Percentiles rank a stretch among this genome's conserved stretches.
Evolutionary conservation across 2,329 filamentous ascomycete genomes (phyloP).

Genomic region (Cordyceps javanica): DNA sequence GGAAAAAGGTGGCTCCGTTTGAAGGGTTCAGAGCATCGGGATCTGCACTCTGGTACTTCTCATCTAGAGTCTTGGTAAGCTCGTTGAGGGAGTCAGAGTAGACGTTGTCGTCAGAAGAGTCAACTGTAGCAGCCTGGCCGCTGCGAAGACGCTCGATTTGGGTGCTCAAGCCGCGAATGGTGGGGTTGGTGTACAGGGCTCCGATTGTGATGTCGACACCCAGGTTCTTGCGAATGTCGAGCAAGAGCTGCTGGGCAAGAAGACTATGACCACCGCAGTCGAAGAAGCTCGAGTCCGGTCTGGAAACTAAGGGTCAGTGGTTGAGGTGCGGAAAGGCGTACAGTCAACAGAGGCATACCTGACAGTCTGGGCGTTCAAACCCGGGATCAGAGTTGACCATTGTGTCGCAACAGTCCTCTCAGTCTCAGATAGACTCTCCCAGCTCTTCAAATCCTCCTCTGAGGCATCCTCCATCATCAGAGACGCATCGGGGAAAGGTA

Average conservation of each 20-base stretch:
- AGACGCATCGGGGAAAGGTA: slow-evolving; percentile 73
- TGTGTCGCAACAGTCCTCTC: slow-evolving; percentile 44
- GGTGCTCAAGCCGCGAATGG: slow-evolving; percentile 22
- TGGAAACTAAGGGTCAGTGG: slow-evolving; percentile 43
- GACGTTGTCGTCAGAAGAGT: slow-evolving; percentile 30
- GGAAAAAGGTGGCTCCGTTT: slow-evolving; percentile 55
- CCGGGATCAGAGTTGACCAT: slow-evolving; percentile 66
- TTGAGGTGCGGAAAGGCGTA: neutral
- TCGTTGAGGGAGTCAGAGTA: slow-evolving; percentile 49
- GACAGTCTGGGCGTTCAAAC: slow-evolving; percentile 54
- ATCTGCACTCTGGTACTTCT: slow-evolving; percentile 30
- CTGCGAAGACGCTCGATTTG: slow-evolving; percentile 25
- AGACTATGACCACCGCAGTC: slow-evolving; percentile 34
- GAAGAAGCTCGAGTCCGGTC: slow-evolving; percentile 37
- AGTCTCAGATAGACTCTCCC: slow-evolving; percentile 34
- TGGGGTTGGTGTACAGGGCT: slow-evolving; percentile 25
- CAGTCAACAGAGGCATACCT: neutral
- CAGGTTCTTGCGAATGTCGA: slow-evolving; percentile 39
- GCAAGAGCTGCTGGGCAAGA: slow-evolving; percentile 68
- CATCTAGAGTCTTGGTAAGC: slow-evolving; percentile 42
- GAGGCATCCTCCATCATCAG: slow-evolving; percentile 42
- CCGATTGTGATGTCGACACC: slow-evolving; percentile 27
- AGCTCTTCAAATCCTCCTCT: slow-evolving; percentile 42
- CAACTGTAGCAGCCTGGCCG: neutral
- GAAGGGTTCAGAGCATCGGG: slow-evolving; percentile 19